Conservation (phyloP, 306 rosid species). For the Ammopiptanthus mongolicus region DNA sequence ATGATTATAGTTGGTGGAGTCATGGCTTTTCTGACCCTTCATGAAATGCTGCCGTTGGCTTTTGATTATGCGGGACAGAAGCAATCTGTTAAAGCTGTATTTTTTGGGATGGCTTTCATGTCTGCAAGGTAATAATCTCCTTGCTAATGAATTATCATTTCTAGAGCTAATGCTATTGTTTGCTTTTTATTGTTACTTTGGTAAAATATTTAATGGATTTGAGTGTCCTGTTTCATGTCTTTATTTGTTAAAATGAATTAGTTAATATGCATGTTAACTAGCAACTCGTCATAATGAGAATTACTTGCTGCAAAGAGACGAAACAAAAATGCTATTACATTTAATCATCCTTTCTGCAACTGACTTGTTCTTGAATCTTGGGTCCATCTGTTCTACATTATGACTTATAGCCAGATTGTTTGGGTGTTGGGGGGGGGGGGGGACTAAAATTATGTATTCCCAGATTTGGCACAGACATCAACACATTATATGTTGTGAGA, state of each 20-base stretch:
- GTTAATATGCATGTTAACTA: slow-evolving; percentile 1
- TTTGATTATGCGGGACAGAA: slow-evolving; percentile 94
- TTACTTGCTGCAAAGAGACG: slow-evolving; percentile 1
- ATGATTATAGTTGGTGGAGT: slow-evolving; percentile 78
- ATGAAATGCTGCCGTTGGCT: slow-evolving; percentile 93
- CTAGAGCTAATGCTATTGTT: background rate
- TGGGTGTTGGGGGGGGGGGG: background rate
- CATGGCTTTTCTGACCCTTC: slow-evolving; percentile 92
- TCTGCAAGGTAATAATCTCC: slow-evolving; percentile 72
- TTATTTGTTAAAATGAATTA: background rate
- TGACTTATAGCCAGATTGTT: background rate
- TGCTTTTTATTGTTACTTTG: background rate
- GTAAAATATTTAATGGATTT: background rate
- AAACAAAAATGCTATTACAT: background rate
- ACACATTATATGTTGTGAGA: background rate
- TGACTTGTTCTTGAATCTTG: background rate
- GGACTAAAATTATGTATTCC: background rate
- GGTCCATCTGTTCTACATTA: background rate
- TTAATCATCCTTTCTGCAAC: background rate
- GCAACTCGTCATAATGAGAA: background rate
- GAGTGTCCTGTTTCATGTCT: background rate
- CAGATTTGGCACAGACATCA: background rate
- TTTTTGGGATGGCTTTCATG: slow-evolving; percentile 97
- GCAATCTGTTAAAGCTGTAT: slow-evolving; percentile 87
- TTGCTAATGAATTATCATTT: slow-evolving; percentile 11